Evolutionary conservation across 495 filamentous ascomycete species (phyloP).

Genomic region (Melanomma pulvis-pyrius): DNA sequence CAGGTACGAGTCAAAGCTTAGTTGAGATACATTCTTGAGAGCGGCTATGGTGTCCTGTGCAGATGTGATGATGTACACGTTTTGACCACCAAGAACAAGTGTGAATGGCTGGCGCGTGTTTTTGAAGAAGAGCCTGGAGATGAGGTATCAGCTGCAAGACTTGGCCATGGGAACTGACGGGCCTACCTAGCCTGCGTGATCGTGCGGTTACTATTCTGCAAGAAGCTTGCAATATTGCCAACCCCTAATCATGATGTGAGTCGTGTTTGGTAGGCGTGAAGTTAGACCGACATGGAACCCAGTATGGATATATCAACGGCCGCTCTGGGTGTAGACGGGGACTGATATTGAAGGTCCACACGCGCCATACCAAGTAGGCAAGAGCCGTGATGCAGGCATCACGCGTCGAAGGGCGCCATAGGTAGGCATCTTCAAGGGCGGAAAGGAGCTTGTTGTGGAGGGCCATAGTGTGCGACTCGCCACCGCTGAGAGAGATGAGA

Average conservation of each 20-base stretch:
- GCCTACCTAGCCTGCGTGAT: neutral
- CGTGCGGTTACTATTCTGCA: neutral
- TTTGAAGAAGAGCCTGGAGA: constrained; percentile 14
- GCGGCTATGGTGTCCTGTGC: constrained; percentile 30
- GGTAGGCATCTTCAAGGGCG: too few species aligned
- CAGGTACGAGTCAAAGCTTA: neutral
- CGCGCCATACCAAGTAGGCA: too few species aligned
- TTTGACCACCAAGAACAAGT: constrained; percentile 29
- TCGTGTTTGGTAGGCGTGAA: neutral
- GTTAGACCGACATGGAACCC: neutral
- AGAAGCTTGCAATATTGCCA: neutral
- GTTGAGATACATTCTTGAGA: constrained; percentile 35
- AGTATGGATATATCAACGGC: neutral
- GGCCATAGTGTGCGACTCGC: too few species aligned
- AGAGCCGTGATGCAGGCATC: too few species aligned
- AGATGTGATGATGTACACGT: constrained; percentile 38
- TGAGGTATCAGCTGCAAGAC: neutral
- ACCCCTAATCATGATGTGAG: neutral
- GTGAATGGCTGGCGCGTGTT: constrained; percentile 35
- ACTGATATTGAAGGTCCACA: too few species aligned
- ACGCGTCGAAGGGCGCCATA: too few species aligned
- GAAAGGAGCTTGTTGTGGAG: too few species aligned
- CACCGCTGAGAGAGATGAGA: too few species aligned
- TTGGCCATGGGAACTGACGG: neutral
- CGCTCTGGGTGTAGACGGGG: too few species aligned